Evolutionary conservation across 805 yeast species (phyloP).

Genomic region (Lipomyces anomalus): DNA sequence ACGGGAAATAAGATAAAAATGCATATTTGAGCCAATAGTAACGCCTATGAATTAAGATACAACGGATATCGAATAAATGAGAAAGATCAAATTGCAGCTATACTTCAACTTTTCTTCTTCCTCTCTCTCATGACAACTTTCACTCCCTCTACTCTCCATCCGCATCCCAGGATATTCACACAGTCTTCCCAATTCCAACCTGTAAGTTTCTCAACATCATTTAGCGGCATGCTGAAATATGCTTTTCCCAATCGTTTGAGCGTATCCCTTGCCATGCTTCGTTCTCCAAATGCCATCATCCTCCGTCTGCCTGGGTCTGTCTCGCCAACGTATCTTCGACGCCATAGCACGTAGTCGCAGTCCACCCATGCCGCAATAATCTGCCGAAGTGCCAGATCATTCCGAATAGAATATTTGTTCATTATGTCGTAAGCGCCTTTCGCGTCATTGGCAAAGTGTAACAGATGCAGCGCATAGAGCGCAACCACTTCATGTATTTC

Average conservation of each 20-base stretch:
- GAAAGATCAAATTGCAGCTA: too few species aligned
- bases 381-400: conserved; percentile 15
- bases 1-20: background rate
- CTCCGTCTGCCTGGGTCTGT: conserved; percentile 19
- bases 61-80: too few species aligned
- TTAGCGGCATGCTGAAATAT: conserved; percentile 13
- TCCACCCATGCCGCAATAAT: conserved; percentile 24
- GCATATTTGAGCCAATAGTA: too few species aligned
- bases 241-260: conserved; percentile 16
- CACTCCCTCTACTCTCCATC: conserved; percentile 16
- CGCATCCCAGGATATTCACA: conserved; percentile 15
- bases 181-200: conserved; percentile 18
- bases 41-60: too few species aligned
- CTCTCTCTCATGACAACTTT: conserved; percentile 18
- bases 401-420: conserved; percentile 7
- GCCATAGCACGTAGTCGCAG: conserved; percentile 23
- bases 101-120: background rate
- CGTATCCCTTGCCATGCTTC: conserved; percentile 11
- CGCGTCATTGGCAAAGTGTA: conserved; percentile 21
- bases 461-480: conserved; percentile 42
- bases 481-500: conserved; percentile 41
- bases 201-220: conserved; percentile 11
- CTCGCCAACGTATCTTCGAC: conserved; percentile 10
- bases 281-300: conserved; percentile 21
- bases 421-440: conserved; percentile 23